Conservation (phyloP, 495 filamentous ascomycete species). For the Penicillium mononematosum region DNA sequence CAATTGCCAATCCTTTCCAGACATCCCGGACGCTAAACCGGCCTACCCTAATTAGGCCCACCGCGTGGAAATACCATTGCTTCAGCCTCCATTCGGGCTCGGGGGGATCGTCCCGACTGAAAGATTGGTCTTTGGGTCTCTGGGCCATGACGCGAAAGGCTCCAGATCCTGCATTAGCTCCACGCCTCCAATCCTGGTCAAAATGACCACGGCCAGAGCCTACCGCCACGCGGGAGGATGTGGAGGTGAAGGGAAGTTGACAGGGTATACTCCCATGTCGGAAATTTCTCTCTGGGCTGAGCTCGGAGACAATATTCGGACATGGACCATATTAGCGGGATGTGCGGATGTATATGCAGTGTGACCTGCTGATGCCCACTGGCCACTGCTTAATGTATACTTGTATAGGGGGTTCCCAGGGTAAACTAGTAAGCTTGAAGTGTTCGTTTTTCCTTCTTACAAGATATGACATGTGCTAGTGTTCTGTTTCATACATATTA, state of each 20-base stretch:
- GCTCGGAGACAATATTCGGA: background rate
- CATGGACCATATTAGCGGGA: background rate
- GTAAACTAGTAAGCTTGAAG: too few species aligned
- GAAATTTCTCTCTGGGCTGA: too few species aligned
- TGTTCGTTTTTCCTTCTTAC: too few species aligned
- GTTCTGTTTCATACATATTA: constrained; percentile 1
- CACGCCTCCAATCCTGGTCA: background rate
- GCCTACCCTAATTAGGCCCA: background rate
- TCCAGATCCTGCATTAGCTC: constrained; percentile 1
- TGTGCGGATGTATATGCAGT: background rate
- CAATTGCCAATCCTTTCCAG: background rate
- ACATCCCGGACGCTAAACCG: background rate
- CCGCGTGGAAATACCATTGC: background rate
- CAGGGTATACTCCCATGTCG: background rate
- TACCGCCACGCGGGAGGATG: background rate
- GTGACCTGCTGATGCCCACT: background rate
- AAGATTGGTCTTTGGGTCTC: background rate
- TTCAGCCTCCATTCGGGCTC: constrained; percentile 4
- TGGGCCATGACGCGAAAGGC: background rate
- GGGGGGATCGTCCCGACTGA: background rate
- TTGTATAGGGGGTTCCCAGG: too few species aligned
- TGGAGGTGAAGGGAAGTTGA: background rate
- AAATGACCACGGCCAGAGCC: background rate
- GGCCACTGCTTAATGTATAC: too few species aligned
- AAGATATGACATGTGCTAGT: background rate